These are phyloP conservation scores for Tulasnella sp. DNA, from an alignment of 768 basidiomycete genomes.

Conservation along the genomic window DNA sequence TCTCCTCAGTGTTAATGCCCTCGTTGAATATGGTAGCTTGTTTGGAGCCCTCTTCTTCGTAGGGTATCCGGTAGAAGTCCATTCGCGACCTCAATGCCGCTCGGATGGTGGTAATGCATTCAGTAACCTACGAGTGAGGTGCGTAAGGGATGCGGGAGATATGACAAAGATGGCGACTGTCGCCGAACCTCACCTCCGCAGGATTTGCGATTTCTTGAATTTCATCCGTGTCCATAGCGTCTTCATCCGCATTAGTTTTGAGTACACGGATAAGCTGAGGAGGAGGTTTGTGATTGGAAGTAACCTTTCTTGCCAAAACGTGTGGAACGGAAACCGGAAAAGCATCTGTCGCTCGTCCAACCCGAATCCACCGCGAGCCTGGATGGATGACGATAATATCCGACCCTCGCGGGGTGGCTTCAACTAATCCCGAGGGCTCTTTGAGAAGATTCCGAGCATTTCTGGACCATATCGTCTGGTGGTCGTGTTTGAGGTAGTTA, in stretches of 20 bases:
- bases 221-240: slow-evolving; percentile 16
- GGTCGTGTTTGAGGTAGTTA: slow-evolving; percentile 72
- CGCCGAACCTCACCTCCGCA: background rate
- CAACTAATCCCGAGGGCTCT: slow-evolving; percentile 32
- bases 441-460: slow-evolving; percentile 40
- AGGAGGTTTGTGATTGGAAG: background rate
- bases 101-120: slow-evolving; percentile 57
- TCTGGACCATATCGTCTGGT: slow-evolving; percentile 64
- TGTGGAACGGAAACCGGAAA: slow-evolving; percentile 32
- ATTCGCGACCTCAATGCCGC: slow-evolving; percentile 40
- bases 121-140: slow-evolving; percentile 56
- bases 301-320: slow-evolving; percentile 31
- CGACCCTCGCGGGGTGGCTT: slow-evolving; percentile 34
- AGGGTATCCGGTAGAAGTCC: slow-evolving; percentile 57
- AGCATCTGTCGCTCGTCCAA: slow-evolving; percentile 41
- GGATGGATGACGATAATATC: slow-evolving; percentile 42
- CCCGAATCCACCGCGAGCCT: slow-evolving; percentile 40
- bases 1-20: slow-evolving; percentile 79
- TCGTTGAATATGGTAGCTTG: slow-evolving; percentile 58
- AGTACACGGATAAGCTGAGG: slow-evolving; percentile 1
- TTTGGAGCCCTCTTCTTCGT: slow-evolving; percentile 41
- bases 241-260: background rate
- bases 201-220: slow-evolving; percentile 19
- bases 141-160: background rate
- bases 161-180: background rate